Evolutionary conservation across 345 rosid species (phyloP), one percentile per base, ranked within the genome.

Genomic region (Brassica juncea): DNA sequence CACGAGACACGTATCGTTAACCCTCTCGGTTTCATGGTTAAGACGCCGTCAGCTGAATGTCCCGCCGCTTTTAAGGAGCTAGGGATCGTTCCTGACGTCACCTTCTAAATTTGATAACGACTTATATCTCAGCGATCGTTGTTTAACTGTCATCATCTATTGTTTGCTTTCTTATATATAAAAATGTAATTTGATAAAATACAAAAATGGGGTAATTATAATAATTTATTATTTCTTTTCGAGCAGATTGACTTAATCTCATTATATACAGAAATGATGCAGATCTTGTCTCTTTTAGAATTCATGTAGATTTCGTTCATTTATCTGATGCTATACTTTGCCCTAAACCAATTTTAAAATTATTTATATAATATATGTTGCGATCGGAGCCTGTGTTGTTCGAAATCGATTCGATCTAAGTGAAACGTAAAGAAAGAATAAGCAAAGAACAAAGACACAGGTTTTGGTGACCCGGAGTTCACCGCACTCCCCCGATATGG

Each of bases 21-120:
- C 57, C 57, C 57, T 52, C 57, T 52, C 57, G 57, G 57, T 52
- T 52, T 52, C 57, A 52, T 52, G 57, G 57, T 52, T 52, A 52
- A 52, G 57, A 52, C 57, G 8, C 57, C 57, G 57, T n/a, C 19
- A 52, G 19, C 57, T 52, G 57, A 52, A 52, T 52, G 57, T 52
- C 21, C 57, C 57, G 57, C 57, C 19, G 57, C 57, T 52, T 52
- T 52, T 52, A 52, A 52, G 57, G 57, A 52, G 21, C 57, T 52
- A 8, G 57, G 57, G 16, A 52, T 52, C 21, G 57, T 52, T 52
- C 57, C 57, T 52, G 57, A 52, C 57, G 57, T 52, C 57, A 52
- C 21, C 57, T 52, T 52, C 57, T 52, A 52, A 52, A 52, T 52
- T n/a, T n/a, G 57, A 52, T n/a, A 2, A 52, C 7, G 19, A 52